Percentiles rank a stretch among this genome's conserved stretches.
These are phyloP conservation scores for Iberis pinnata DNA, from an alignment of 345 rosid species.

Conservation along the genomic window DNA sequence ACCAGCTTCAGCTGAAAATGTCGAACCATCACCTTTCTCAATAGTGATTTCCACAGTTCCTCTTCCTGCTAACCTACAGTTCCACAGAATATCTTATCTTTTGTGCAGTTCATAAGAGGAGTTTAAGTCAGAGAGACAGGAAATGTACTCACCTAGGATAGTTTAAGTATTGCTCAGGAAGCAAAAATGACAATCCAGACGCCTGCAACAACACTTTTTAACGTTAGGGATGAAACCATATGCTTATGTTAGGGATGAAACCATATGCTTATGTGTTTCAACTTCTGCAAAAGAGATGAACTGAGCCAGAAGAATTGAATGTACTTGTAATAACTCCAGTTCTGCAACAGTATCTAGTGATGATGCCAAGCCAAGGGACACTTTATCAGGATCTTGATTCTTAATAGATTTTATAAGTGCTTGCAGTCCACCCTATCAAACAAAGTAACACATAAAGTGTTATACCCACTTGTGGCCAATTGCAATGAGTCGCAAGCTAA, in stretches of 20 bases:
- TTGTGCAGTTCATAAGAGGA: background rate
- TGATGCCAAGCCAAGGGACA: slow-evolving; percentile 77
- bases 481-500: background rate
- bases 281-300: background rate
- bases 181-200: slow-evolving; percentile 86
- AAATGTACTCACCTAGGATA: slow-evolving; percentile 60
- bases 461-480: background rate
- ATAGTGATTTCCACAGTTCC: slow-evolving; percentile 69
- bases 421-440: slow-evolving; percentile 74
- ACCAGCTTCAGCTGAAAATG: slow-evolving; percentile 73
- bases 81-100: slow-evolving; percentile 12
- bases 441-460: slow-evolving; percentile 1
- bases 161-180: slow-evolving; percentile 73
- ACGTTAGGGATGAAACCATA: slow-evolving; percentile 2
- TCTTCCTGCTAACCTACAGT: slow-evolving; percentile 72
- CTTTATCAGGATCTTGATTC: slow-evolving; percentile 88
- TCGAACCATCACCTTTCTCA: slow-evolving; percentile 73
- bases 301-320: background rate
- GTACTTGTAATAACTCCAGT: slow-evolving; percentile 81
- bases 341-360: slow-evolving; percentile 78
- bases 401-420: slow-evolving; percentile 59
- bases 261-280: background rate
- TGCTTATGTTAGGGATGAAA: slow-evolving; percentile 12
- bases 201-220: slow-evolving; percentile 50
- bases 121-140: background rate